Base-by-base conservation (phyloP, 75 land plant genomes). In the Picea sitchensis region DNA sequence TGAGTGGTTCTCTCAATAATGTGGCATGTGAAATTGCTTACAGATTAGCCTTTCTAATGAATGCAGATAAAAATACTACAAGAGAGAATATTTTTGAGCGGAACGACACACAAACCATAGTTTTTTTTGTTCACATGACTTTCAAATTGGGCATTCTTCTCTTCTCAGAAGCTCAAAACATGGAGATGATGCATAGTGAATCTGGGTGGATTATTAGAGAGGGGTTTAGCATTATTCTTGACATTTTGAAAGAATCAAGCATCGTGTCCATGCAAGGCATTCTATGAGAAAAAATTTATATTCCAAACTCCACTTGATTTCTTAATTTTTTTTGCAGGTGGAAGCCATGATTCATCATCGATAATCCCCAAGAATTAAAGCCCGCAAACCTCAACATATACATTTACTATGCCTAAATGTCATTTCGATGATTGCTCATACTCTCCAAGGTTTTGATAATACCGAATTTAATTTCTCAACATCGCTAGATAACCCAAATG, bases 181-280 rank as follows among this genome's bases (percentile, higher is more conserved):
- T 83, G 11, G 82, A 84, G 11, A 81, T 91, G 93, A 78, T 91
- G 89, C 58, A 21, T 14, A 54, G 61, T 9, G 91, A 77, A 1
- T 91, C 78, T 58, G 89, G 62, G 13, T 91, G 93, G 93, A 91
- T 89, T 23, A 56, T 87, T 1, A 83, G 89, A 0, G 84, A 86
- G 31, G 78, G 82, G 4, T 23, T 87, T 18, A 41, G 74, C 3
- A 64, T 80, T 47, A 0, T 61, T 2, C 13, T 88, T n/a, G 75
- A 65, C 14, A 7, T 76, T 8, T 1, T 84, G 56, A 80, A 92
- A 26, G 58, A 83, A 20, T 59, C 79, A 1, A 20, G 60, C 20
- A 23, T 87, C 5, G 76, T 76, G 3, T 81, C 91, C n/a, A 84
- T 90, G 84, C 82, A 89, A 75, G 93, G 93, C 1, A 90, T 83